Base-by-base conservation (phyloP, 1,284 basidiomycete genomes). In the Fomitopsis pinicola region DNA sequence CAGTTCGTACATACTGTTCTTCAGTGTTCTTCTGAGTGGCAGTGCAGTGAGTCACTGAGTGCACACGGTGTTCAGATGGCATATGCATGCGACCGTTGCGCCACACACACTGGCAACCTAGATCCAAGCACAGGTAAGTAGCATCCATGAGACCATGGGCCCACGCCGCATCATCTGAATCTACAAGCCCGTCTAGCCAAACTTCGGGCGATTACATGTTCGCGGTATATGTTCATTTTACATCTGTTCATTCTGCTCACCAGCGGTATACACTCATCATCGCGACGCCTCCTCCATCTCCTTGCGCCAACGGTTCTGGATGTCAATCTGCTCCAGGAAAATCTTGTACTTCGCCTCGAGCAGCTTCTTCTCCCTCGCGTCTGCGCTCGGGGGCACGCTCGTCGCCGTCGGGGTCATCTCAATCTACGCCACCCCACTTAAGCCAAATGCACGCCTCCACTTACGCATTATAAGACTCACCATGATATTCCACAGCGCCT, bases 331-430 rank as follows among this genome's bases (percentile, higher is more conserved):
- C 74, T 98, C 95, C 59, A 84, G 78, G 80, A 98, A 98, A 70
- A 98, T 96, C 74, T 86, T 88, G 76, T 97, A 99, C 79, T 99
- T 99, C 15, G 91, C 94, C 61, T 94, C 88, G 58, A 97, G 77
- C 65, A 97, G 75, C 72, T 80, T 86, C 75, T 85, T 85, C 75
- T 92, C 90, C 75, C 78, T 84, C 4, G 75, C 63, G 35, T 83
- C 80, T 26, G 85, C 82, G 26, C 81, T 76, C 14, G 96, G 92
- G n/a, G 78, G 75, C 42, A 99, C 81, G 55, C 90, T 80, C 10
- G 83, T 87, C 1, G 92, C 97, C 0, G 88, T 80, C 56, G 91
- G 91, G 10, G 95, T 97, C 96, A 98, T 98, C 68, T 93, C 88
- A 45, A 91, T 84, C 92, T 93, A 67, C 10, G 58, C 22, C 45